Percentiles rank a stretch among this genome's conserved stretches.
Conservation (phyloP, 2,329 filamentous ascomycete species). For the Leptographium lundbergii region DNA sequence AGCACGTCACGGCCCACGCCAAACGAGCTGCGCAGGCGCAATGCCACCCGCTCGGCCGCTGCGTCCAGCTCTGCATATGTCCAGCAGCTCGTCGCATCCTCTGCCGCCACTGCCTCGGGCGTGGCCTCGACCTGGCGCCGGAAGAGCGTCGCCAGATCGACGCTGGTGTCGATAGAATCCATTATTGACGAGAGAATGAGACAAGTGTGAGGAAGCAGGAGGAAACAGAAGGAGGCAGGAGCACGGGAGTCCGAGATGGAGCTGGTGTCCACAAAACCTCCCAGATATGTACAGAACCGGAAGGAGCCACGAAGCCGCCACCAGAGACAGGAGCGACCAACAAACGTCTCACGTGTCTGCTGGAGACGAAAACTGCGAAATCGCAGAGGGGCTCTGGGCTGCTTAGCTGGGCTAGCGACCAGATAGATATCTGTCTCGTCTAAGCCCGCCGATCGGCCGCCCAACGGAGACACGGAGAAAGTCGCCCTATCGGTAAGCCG, state of each 20-base stretch:
- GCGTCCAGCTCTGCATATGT: conserved; percentile 63
- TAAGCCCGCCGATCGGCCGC: not conserved
- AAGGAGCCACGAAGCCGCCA: not conserved
- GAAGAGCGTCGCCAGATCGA: conserved; percentile 64
- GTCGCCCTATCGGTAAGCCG: not conserved
- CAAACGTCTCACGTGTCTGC: not conserved
- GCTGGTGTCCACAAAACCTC: too few species aligned
- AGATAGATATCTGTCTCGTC: not conserved
- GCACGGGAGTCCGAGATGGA: not conserved
- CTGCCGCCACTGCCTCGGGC: conserved; percentile 57
- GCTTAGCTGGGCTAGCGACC: not conserved
- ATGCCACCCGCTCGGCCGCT: conserved; percentile 51
- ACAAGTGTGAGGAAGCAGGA: not conserved
- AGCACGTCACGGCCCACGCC: conserved; percentile 61
- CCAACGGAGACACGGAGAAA: not conserved
- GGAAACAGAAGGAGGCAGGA: not conserved
- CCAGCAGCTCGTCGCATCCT: conserved; percentile 54
- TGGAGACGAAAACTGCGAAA: not conserved
- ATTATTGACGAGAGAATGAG: not conserved
- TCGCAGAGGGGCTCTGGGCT: not conserved
- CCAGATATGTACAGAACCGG: not conserved
- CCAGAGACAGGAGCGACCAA: not conserved
- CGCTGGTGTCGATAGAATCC: conserved; percentile 46
- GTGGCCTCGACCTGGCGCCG: conserved; percentile 53
- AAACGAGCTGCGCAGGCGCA: conserved; percentile 44